A percentile compares a stretch with the other conserved stretches of the same genome.
phyloP scores from a whole-genome alignment of 1,284 basidiomycete species.

The Rhodotorula sp. region DNA sequence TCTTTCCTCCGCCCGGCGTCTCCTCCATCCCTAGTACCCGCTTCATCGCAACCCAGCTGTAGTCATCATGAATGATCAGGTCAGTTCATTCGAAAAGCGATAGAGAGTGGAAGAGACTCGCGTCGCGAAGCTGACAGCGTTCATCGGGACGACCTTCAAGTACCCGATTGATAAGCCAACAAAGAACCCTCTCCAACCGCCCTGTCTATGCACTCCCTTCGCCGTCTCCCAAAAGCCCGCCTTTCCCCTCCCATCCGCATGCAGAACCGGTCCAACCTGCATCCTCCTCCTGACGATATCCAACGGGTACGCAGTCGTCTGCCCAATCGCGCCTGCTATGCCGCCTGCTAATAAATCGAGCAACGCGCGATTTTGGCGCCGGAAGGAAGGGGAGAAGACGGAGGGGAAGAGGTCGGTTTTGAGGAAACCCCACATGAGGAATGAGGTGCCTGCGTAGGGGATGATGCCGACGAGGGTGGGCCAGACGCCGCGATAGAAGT shows the following conservation, averaged over 20 bases:
- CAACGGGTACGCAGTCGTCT: slow-evolving; percentile 93
- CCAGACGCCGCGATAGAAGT: slow-evolving; percentile 94
- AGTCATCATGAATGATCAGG: too few species aligned
- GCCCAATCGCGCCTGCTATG: slow-evolving; percentile 80
- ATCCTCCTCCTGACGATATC: slow-evolving; percentile 90
- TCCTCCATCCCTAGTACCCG: slow-evolving; percentile 22
- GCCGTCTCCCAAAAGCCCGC: slow-evolving; percentile 78
- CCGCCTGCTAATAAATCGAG: slow-evolving; percentile 76
- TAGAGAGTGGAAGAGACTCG: neutral
- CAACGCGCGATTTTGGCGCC: slow-evolving; percentile 52
- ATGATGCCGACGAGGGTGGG: slow-evolving; percentile 90
- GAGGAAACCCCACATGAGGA: slow-evolving; percentile 85
- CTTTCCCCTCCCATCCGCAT: slow-evolving; percentile 34
- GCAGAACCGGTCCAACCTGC: slow-evolving; percentile 88
- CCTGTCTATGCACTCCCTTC: slow-evolving; percentile 63
- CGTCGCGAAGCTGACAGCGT: slow-evolving; percentile 65
- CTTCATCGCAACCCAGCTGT: slow-evolving; percentile 22
- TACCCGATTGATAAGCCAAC: slow-evolving; percentile 88
- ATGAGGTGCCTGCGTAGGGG: slow-evolving; percentile 94
- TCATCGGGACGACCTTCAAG: slow-evolving; percentile 97
- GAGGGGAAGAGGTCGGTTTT: slow-evolving; percentile 63
- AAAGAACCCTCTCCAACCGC: slow-evolving; percentile 86
- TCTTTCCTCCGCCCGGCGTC: neutral
- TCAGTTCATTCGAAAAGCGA: too few species aligned
- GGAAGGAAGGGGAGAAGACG: slow-evolving; percentile 13